These are phyloP conservation scores for Stropharia rugosoannulata DNA, from an alignment of 768 basidiomycete genomes.

Conservation along the genomic window DNA sequence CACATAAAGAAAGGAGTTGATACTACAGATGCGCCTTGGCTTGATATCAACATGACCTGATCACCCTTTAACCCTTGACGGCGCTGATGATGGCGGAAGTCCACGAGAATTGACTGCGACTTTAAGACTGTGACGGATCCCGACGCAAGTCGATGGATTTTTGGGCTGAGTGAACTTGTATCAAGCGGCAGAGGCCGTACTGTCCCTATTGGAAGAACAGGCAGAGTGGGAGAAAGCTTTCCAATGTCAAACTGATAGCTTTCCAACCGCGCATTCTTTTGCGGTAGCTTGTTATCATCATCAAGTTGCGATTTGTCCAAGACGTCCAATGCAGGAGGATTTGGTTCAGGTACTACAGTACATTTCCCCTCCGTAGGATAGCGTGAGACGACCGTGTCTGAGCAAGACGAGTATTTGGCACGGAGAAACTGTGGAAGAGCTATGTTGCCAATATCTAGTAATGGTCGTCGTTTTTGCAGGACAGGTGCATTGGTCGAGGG, in stretches of 20 bases:
- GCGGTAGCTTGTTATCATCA: neutral
- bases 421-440: conserved; percentile 2
- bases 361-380: neutral
- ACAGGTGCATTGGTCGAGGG: neutral
- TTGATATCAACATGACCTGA: conserved; percentile 43
- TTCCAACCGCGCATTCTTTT: neutral
- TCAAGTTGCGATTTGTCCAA: neutral
- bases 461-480: neutral
- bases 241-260: neutral
- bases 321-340: neutral
- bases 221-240: neutral
- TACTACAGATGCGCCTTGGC: conserved; percentile 37
- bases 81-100: conserved; percentile 56
- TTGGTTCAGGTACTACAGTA: neutral
- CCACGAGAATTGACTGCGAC: conserved; percentile 48
- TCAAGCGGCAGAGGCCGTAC: conserved; percentile 36
- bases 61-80: conserved; percentile 43
- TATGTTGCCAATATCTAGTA: neutral
- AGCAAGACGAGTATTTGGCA: neutral
- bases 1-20: neutral
- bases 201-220: conserved; percentile 27
- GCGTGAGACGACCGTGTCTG: neutral
- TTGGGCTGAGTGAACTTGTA: conserved; percentile 31
- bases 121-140: conserved; percentile 52
- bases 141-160: conserved; percentile 45